Evolutionary conservation across 371 early-diverging fungal species (phyloP), one percentile per base, ranked within the genome.

Genomic region (Phascolomyces articulosus): DNA sequence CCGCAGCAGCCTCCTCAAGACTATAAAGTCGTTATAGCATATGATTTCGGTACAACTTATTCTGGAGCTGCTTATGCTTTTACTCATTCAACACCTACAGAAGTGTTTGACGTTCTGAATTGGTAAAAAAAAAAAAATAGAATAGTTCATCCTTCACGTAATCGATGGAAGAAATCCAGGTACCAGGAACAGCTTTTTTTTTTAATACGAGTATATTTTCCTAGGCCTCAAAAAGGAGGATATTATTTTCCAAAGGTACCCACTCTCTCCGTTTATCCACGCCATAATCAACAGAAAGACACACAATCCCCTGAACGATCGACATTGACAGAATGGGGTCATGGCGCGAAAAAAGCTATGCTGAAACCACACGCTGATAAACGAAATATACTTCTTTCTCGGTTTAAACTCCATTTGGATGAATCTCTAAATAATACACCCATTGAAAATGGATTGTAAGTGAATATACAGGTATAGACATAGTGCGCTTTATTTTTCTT

Each of bases 211-310:
- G 15, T 40, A 9, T 9, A 40, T 40, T 9, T 11, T 7, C 10
- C 4, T 40, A 86, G 86, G 87, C 85, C 87, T 13, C 74, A 78
- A 9, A 82, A 81, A 62, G 77, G 70, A 16, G 77, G 78, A 44
- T 72, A 75, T 53, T 84, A 75, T 51, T 82, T 77, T 47, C 85
- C 87, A 10, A 85, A 85, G 63, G 77, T 78, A 21, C 87, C 85
- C 2, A 81, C 82, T 3, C n/a, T 80, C 15, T 71, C 73, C 31
- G 70, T 75, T 4, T 83, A 85, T 60, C 55, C 67, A 11, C 71
- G 74, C 23, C 23, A 23, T n/a, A 62, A 29, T n/a, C 47, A 41
- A 13, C 38, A 38, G 38, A 6, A 38, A 38, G 9, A 38, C 6
- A 6, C 6, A 38, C 38, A 38, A 38, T 13, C 6, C 6, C 38